Conservation (phyloP, 164 flowering plant genomes). For the Sedum album region DNA sequence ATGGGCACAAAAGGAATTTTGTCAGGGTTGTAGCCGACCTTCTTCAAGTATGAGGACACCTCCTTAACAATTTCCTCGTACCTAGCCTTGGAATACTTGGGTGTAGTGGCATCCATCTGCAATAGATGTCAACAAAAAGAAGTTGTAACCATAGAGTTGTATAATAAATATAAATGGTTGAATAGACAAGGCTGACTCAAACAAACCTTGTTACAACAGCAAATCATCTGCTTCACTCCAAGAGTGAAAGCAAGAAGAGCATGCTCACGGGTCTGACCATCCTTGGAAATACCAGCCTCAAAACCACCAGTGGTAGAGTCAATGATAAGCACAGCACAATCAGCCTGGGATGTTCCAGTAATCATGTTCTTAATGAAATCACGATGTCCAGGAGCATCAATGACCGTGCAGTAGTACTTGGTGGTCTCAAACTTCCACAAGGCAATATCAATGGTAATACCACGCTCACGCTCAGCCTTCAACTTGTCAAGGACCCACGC, state of each 20-base stretch:
- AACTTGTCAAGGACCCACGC: conserved; percentile 84
- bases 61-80: conserved; percentile 37
- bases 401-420: conserved; percentile 79
- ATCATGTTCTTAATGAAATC: conserved; percentile 88
- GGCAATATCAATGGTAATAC: conserved; percentile 78
- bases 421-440: conserved; percentile 83
- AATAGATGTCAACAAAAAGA: background rate
- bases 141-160: too few species aligned
- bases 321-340: conserved; percentile 52
- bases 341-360: conserved; percentile 82
- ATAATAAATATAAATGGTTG: background rate
- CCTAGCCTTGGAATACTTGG: conserved; percentile 63
- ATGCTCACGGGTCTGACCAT: conserved; percentile 85
- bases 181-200: too few species aligned
- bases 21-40: background rate
- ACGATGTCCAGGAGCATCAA: conserved; percentile 85
- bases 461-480: conserved; percentile 87
- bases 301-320: conserved; percentile 55
- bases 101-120: conserved; percentile 71
- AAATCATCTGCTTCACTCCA: conserved; percentile 80
- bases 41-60: background rate
- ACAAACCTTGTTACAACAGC: conserved; percentile 71
- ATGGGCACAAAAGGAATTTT: background rate
- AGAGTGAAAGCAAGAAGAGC: conserved; percentile 74
- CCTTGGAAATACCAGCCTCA: conserved; percentile 83